Percentiles rank a stretch among this genome's conserved stretches.
phyloP scores from a whole-genome alignment of 305 asterid genomes.

The Fraxinus paxiana region DNA sequence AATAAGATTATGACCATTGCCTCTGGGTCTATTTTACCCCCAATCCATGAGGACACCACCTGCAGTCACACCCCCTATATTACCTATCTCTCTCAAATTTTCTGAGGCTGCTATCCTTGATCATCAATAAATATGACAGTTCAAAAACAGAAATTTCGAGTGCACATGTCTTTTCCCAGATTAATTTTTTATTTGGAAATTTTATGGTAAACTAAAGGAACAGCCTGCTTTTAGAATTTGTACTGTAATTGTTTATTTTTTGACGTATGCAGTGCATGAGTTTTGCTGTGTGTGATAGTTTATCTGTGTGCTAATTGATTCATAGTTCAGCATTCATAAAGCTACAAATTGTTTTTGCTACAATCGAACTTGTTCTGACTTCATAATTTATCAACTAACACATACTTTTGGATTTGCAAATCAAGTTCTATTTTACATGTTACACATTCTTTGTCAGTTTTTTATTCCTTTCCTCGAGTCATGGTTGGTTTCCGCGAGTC shows the following conservation, averaged over 20 bases:
- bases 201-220: neutral
- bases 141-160: neutral
- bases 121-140: neutral
- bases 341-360: neutral
- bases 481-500: neutral
- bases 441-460: neutral
- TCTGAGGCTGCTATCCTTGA: neutral
- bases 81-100: neutral
- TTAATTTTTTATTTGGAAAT: neutral
- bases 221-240: neutral
- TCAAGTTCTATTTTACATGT: neutral
- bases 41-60: neutral
- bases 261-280: neutral
- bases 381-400: neutral
- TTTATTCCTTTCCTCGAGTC: neutral
- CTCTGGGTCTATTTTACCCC: neutral
- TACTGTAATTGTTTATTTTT: neutral
- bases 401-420: neutral
- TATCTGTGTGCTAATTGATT: neutral
- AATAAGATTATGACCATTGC: neutral
- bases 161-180: neutral
- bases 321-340: neutral
- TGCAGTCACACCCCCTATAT: neutral
- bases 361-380: neutral
- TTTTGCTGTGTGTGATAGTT: neutral